Percentiles rank a stretch among this genome's conserved stretches.
Conservation (phyloP, 495 filamentous ascomycete species). For the Penicillium macrosclerotiorum region DNA sequence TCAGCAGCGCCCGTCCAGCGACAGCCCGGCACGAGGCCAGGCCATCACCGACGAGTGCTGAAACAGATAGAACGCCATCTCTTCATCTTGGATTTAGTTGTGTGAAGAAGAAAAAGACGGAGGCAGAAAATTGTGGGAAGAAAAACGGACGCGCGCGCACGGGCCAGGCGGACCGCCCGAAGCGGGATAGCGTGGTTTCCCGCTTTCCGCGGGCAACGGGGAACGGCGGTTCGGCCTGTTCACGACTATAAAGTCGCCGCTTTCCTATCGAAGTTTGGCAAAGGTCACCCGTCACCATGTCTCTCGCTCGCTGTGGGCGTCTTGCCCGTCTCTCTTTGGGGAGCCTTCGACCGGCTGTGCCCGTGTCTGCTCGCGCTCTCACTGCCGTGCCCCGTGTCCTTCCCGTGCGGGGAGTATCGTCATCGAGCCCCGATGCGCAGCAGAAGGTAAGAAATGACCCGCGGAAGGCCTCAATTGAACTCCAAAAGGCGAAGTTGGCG, state of each 20-base stretch:
- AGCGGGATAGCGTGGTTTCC: conserved; percentile 23
- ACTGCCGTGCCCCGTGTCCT: conserved; percentile 19
- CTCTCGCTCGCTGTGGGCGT: conserved; percentile 42
- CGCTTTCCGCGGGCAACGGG: conserved; percentile 49
- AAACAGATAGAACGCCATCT: conserved; percentile 42
- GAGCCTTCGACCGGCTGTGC: conserved; percentile 25
- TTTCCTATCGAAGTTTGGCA: conserved; percentile 31
- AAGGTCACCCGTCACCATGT: conserved; percentile 36
- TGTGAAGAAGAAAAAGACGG: conserved; percentile 47
- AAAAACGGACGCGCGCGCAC: conserved; percentile 22
- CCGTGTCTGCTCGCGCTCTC: conserved; percentile 20
- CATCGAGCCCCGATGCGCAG: conserved; percentile 40
- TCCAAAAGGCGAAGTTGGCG: background rate
- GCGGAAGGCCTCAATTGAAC: conserved; percentile 6
- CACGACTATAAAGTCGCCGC: conserved; percentile 9
- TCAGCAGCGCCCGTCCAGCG: conserved; percentile 49
- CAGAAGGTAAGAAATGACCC: conserved; percentile 35
- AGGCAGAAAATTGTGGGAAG: conserved; percentile 18
- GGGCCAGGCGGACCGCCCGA: conserved; percentile 31
- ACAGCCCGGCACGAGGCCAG: conserved; percentile 23
- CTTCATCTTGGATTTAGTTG: conserved; percentile 59
- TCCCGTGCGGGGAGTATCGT: conserved; percentile 39
- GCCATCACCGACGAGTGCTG: conserved; percentile 45
- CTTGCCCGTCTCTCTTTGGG: conserved; percentile 40
- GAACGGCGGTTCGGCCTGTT: too few species aligned